Base-by-base conservation (phyloP, 176 grass and related monocot species). In the Tuctoria greenei region DNA sequence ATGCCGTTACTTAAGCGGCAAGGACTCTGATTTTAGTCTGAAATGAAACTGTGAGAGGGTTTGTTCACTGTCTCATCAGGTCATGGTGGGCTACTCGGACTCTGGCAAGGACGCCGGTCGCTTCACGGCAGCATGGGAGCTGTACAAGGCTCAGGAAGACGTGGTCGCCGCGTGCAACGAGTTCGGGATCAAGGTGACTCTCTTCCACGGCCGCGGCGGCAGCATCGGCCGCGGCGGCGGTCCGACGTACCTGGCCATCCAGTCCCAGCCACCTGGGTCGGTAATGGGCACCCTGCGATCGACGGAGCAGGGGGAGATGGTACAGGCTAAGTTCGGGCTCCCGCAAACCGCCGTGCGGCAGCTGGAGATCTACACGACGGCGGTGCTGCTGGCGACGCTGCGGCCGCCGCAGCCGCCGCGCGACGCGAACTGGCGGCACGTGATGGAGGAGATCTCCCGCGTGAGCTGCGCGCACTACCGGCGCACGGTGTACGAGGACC, bases 261-360 rank as follows among this genome's bases (percentile, higher is more conserved):
- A 93, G 75, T 97, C 91, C 0, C 94, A 97, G 64, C 94, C 94
- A 20, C 94, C 94, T 3, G 94, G 94, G 0, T 97, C 94, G 16
- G 90, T 97, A 4, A 97, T 93, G 90, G 94, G 91, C 21, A 93
- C 88, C 0, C 76, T 97, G 3, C 88, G 91, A 1, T 97, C 94
- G 11, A 97, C 94, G 0, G 94, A 97, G 79, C 94, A 97, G 62
- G 94, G 94, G n/a, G 94, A 97, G 74, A 97, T 97, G 94, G 94
- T 97, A 34, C 94, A 97, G 63, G 86, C 91, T 35, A 97, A 97
- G 87, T 97, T 97, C 44, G 94, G 94, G 2, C 81, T 97, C 6
- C 84, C 91, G 0, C 88, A 97, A 31, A 97, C 88, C 4, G 88
- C 94, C 0, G 91, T 97, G 8, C 87, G 94, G 2, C 94, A 93